Percentiles rank a stretch among this genome's conserved stretches.
These are phyloP conservation scores for Penicillium sp. DNA, from an alignment of 2,329 filamentous ascomycete genomes.

Conservation along the genomic window DNA sequence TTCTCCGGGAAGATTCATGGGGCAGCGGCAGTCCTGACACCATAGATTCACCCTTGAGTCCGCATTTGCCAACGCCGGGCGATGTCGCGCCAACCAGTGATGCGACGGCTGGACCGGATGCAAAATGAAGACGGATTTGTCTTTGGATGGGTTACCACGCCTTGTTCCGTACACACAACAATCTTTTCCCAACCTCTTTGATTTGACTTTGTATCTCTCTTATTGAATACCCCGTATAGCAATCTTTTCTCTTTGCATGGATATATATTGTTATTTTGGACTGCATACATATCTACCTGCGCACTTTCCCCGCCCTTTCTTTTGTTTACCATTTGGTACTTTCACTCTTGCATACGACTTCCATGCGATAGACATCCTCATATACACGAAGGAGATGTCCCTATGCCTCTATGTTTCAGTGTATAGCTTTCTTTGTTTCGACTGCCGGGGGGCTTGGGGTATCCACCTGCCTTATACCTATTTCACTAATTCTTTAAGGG, in stretches of 20 bases:
- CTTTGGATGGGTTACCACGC: neutral
- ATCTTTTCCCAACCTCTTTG: conserved; percentile 19
- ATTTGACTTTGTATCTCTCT: conserved; percentile 23
- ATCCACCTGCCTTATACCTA: neutral
- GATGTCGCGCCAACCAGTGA: neutral
- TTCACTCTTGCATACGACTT: conserved; percentile 6
- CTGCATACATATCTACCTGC: neutral
- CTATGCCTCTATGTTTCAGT: conserved; percentile 2
- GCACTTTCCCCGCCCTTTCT: neutral
- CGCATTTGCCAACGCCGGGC: neutral
- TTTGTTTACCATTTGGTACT: conserved; percentile 2
- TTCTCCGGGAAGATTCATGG: conserved; percentile 30
- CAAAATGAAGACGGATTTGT: conserved; percentile 1
- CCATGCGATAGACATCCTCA: conserved; percentile 18
- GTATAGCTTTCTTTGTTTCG: neutral
- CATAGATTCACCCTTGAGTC: conserved; percentile 26
- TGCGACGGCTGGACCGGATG: neutral
- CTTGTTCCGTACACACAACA: neutral
- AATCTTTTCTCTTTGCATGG: conserved; percentile 12
- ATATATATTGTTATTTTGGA: neutral
- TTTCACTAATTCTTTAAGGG: neutral
- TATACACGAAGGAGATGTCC: conserved; percentile 22
- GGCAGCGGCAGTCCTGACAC: conserved; percentile 32
- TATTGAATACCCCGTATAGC: conserved; percentile 35
- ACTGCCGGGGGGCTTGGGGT: neutral